Evolutionary conservation across 2,329 filamentous ascomycete species (phyloP).

Genomic region (Arthrobotrys iridis): DNA sequence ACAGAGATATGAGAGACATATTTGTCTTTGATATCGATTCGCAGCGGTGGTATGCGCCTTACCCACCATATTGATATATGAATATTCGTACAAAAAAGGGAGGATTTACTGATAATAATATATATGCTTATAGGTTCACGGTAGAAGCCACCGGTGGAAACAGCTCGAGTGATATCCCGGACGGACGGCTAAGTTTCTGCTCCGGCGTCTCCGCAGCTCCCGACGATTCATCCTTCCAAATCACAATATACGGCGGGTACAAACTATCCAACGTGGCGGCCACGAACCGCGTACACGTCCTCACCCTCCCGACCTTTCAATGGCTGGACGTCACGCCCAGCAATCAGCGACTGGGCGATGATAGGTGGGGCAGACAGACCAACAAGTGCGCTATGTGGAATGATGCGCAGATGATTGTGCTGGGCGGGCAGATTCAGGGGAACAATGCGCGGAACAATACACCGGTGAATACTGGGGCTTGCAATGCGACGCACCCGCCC

Average conservation of each 20-base stretch:
- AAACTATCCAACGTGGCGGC: conserved; percentile 41
- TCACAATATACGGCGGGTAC: conserved; percentile 53
- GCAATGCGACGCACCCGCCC: conserved; percentile 49
- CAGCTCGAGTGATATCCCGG: conserved; percentile 27
- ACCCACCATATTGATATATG: background rate
- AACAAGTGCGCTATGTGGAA: conserved; percentile 32
- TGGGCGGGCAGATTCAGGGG: conserved; percentile 39
- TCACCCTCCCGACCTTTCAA: conserved; percentile 49
- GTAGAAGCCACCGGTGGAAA: conserved; percentile 33
- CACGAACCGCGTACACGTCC: conserved; percentile 47
- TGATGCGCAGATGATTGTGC: conserved; percentile 47
- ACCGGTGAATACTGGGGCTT: conserved; percentile 31
- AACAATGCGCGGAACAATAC: conserved; percentile 26
- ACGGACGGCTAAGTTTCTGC: conserved; percentile 43
- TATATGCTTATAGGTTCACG: conserved; percentile 31
- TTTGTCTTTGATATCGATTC: conserved; percentile 53
- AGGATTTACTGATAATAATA: background rate
- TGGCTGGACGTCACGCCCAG: conserved; percentile 46
- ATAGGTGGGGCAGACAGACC: conserved; percentile 32
- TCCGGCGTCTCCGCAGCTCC: conserved; percentile 36
- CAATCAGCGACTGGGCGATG: conserved; percentile 29
- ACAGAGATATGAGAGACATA: conserved; percentile 43
- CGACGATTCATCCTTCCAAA: conserved; percentile 53
- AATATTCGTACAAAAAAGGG: background rate
- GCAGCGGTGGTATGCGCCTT: conserved; percentile 20